A percentile compares a stretch with the other conserved stretches of the same genome.
phyloP scores from a whole-genome alignment of 1,284 basidiomycete genomes.

The Abortiporus biennis region DNA sequence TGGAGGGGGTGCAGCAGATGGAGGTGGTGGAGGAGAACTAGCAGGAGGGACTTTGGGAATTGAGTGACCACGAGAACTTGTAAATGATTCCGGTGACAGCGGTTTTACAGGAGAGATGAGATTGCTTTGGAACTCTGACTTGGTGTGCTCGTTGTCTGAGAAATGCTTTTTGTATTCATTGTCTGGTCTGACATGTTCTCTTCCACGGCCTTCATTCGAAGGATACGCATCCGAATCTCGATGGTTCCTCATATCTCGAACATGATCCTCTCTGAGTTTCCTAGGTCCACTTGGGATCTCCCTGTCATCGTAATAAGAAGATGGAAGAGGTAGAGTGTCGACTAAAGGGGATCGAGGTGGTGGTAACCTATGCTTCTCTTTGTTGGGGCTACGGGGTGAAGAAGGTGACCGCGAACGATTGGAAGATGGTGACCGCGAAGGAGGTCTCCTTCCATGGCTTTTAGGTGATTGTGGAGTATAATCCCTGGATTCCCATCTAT shows the following conservation, averaged over 20 bases:
- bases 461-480: slow-evolving; percentile 13
- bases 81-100: slow-evolving; percentile 11
- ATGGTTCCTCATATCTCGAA: slow-evolving; percentile 1
- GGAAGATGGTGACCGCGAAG: slow-evolving; percentile 18
- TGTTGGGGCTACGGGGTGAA: slow-evolving; percentile 17
- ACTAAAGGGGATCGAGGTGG: slow-evolving; percentile 17
- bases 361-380: slow-evolving; percentile 26
- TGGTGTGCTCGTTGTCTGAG: no score
- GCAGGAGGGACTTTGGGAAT: background rate
- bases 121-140: no score
- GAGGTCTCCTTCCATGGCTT: slow-evolving; percentile 1
- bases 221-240: no score
- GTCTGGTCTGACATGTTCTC: no score
- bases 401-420: slow-evolving; percentile 21
- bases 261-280: background rate
- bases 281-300: background rate
- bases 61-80: no score
- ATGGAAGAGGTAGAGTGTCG: slow-evolving; percentile 8
- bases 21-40: slow-evolving; percentile 15
- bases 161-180: no score
- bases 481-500: slow-evolving; percentile 12
- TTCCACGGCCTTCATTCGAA: no score
- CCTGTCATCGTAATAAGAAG: slow-evolving; percentile 16
- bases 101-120: slow-evolving; percentile 12
- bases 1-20: slow-evolving; percentile 27